A percentile compares a stretch with the other conserved stretches of the same genome.
Conservation (phyloP, 345 rosid genomes). For the Linum usitatissimum region DNA sequence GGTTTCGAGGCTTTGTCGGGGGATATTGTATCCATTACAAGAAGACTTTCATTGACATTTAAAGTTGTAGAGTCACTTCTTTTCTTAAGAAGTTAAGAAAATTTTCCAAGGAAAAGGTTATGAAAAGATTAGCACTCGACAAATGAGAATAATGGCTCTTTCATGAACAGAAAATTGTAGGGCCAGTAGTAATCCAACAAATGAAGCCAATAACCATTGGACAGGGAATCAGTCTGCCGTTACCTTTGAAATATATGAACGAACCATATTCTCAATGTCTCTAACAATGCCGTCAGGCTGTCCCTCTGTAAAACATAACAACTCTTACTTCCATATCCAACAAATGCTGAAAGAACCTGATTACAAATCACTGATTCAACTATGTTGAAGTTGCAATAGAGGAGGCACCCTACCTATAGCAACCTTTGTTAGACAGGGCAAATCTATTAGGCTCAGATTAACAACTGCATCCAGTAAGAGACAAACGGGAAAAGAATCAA, state of each 20-base stretch:
- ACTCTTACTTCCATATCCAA: conserved; percentile 7
- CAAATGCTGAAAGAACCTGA: neutral
- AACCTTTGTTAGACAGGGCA: conserved; percentile 68
- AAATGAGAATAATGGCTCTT: too few relatives aligned
- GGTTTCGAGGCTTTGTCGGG: too few relatives aligned
- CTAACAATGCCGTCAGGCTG: conserved; percentile 48
- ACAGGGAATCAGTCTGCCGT: neutral
- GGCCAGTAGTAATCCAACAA: neutral
- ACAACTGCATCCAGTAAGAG: conserved; percentile 30
- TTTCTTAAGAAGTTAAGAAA: too few relatives aligned
- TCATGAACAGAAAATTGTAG: neutral
- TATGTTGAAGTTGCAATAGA: neutral
- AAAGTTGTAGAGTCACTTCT: too few relatives aligned
- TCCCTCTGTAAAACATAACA: conserved; percentile 36
- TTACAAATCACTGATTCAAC: neutral
- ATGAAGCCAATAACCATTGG: neutral
- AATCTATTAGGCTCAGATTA: conserved; percentile 56
- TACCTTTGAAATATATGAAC: conserved; percentile 52
- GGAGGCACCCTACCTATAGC: conserved; percentile 37
- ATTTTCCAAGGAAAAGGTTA: too few relatives aligned
- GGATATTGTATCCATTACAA: too few relatives aligned
- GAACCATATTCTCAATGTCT: conserved; percentile 61
- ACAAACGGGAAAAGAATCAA: neutral
- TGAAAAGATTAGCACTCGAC: too few relatives aligned
- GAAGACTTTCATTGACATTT: too few relatives aligned